Conservation (phyloP, 805 yeast species). For the Saturnispora serradocipensis region DNA sequence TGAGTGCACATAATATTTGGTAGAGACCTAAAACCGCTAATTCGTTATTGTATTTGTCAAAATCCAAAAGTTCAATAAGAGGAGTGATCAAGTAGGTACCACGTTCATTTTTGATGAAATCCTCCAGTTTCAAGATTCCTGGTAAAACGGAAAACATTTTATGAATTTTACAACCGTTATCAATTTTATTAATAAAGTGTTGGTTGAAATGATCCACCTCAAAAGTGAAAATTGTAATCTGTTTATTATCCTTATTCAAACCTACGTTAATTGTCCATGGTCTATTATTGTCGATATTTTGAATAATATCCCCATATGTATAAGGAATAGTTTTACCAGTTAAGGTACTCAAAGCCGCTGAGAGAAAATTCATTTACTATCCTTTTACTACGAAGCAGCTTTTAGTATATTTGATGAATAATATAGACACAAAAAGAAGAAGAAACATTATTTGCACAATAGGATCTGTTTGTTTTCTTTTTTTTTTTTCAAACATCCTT, state of each 20-base stretch:
- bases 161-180: conserved; percentile 31
- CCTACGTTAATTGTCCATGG: conserved; percentile 65
- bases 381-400: too few relatives aligned
- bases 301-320: conserved; percentile 36
- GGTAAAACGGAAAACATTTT: conserved; percentile 55
- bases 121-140: conserved; percentile 54
- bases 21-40: conserved; percentile 46
- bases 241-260: conserved; percentile 39
- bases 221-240: conserved; percentile 60
- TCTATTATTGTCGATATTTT: conserved; percentile 17
- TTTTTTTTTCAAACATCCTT: too few relatives aligned
- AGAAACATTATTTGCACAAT: too few relatives aligned
- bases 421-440: too few relatives aligned
- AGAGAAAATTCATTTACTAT: conserved; percentile 54
- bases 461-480: too few relatives aligned
- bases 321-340: conserved; percentile 55
- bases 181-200: conserved; percentile 33
- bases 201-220: conserved; percentile 25
- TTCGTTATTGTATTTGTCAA: conserved; percentile 20
- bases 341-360: conserved; percentile 52
- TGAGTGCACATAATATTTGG: conserved; percentile 44
- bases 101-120: conserved; percentile 53
- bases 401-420: too few relatives aligned
- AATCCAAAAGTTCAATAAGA: conserved; percentile 33
- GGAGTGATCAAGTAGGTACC: conserved; percentile 59